These are phyloP conservation scores for Suillus weaverae DNA, from an alignment of 768 basidiomycete species.

Conservation along the genomic window DNA sequence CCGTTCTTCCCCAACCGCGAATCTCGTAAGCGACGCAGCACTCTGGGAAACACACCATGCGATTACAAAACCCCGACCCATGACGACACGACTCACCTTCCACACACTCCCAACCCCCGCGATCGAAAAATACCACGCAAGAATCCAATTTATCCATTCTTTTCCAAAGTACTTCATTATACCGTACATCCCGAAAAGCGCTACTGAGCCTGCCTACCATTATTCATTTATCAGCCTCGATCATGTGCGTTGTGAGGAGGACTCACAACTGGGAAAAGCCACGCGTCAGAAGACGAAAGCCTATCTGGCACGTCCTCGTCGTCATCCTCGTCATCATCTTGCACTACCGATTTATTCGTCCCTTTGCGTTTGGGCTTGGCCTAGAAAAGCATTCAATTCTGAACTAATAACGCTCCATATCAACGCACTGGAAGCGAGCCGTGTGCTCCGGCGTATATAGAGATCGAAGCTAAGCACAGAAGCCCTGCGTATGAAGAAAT, in stretches of 20 bases:
- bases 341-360: conserved; percentile 13
- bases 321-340: conserved; percentile 55
- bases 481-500: conserved; percentile 71
- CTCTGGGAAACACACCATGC: not conserved
- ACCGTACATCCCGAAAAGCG: conserved; percentile 66
- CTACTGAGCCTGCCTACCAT: conserved; percentile 59
- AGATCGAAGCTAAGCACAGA: conserved; percentile 59
- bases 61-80: not conserved
- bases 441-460: conserved; percentile 70
- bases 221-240: not conserved
- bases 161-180: conserved; percentile 75
- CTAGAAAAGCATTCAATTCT: not conserved
- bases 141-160: conserved; percentile 79
- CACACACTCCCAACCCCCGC: conserved; percentile 67
- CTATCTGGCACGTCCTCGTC: conserved; percentile 59
- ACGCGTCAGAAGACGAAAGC: conserved; percentile 68
- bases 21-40: conserved; percentile 50
- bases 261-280: conserved; percentile 73
- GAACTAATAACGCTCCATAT: not conserved
- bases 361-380: not conserved
- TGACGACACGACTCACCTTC: conserved; percentile 46
- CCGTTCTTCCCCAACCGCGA: conserved; percentile 45
- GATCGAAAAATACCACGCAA: conserved; percentile 74
- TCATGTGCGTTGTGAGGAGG: not conserved
- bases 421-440: conserved; percentile 64